Evolutionary conservation across 176 grass and related monocot genomes (phyloP).

Genomic region (Avena atlantica): DNA sequence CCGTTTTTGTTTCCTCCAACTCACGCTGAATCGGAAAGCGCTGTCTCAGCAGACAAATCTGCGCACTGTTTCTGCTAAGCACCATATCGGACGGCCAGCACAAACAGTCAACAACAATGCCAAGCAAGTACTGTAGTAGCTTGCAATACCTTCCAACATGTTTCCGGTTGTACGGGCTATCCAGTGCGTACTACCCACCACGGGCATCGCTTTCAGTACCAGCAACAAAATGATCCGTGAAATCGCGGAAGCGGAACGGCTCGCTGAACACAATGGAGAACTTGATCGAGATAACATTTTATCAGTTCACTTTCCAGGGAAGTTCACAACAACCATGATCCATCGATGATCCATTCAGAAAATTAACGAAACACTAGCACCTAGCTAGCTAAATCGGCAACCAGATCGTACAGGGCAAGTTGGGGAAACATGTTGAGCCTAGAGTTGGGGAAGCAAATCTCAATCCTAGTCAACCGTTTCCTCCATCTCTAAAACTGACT

Average conservation of each 20-base stretch:
- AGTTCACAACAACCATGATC: neutral
- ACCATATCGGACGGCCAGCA: neutral
- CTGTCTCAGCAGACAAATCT: neutral
- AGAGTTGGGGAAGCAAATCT: neutral
- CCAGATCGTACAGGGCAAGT: conserved; percentile 11
- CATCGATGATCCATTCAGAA: neutral
- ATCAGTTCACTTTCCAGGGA: neutral
- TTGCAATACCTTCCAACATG: neutral
- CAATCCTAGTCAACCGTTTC: neutral
- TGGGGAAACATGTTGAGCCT: conserved; percentile 7
- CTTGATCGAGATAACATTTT: neutral
- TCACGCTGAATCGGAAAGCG: neutral
- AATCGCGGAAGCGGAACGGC: neutral
- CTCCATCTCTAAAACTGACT: conserved; percentile 16
- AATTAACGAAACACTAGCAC: too few relatives aligned
- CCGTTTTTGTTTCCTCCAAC: neutral
- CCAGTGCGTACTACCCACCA: neutral
- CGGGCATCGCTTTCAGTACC: neutral
- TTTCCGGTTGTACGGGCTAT: neutral
- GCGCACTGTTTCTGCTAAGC: conserved; percentile 23
- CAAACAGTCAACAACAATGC: neutral
- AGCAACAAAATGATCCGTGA: neutral
- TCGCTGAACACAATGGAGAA: neutral
- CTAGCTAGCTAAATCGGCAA: neutral
- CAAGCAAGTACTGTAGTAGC: neutral